Conservation (phyloP, 1,284 basidiomycete genomes). For the Rhizoctonia solani region DNA sequence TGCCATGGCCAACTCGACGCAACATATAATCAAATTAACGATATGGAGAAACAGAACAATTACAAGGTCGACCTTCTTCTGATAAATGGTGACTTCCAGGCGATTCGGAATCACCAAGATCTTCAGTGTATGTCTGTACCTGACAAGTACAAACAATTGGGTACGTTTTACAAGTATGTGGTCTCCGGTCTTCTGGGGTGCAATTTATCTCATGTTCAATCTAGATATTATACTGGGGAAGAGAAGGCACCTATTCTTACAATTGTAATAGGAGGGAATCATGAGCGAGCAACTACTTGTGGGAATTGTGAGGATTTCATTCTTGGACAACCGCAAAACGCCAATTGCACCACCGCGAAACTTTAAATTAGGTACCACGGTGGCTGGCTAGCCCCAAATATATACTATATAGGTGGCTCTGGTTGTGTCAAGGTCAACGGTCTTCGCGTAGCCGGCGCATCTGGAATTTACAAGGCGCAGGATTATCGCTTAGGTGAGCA, state of each 20-base stretch:
- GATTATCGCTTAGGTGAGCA: slow-evolving; percentile 76
- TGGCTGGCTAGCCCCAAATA: slow-evolving; percentile 95
- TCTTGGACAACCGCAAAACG: background rate
- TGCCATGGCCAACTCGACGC: slow-evolving; percentile 88
- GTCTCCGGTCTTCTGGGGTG: background rate
- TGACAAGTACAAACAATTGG: slow-evolving; percentile 82
- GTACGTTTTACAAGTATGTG: slow-evolving; percentile 80
- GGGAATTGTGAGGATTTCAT: slow-evolving; percentile 77
- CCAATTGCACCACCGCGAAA: background rate
- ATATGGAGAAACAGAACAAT: slow-evolving; percentile 62
- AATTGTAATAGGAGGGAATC: slow-evolving; percentile 95
- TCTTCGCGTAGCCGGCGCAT: slow-evolving; percentile 83
- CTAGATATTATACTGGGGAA: slow-evolving; percentile 85
- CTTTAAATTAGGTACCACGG: slow-evolving; percentile 73
- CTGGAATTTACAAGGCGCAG: slow-evolving; percentile 87
- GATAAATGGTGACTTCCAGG: slow-evolving; percentile 96
- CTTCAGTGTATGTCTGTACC: slow-evolving; percentile 91
- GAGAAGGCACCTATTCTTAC: slow-evolving; percentile 85
- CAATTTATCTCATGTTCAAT: slow-evolving; percentile 1
- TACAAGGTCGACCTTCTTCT: slow-evolving; percentile 83
- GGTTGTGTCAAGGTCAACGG: slow-evolving; percentile 89
- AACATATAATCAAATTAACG: slow-evolving; percentile 79
- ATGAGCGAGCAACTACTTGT: slow-evolving; percentile 98
- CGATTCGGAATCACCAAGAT: slow-evolving; percentile 84
- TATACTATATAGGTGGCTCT: slow-evolving; percentile 94